These are phyloP conservation scores for Whalleya microplaca DNA, from an alignment of 2,329 filamentous ascomycete species.

Conservation along the genomic window DNA sequence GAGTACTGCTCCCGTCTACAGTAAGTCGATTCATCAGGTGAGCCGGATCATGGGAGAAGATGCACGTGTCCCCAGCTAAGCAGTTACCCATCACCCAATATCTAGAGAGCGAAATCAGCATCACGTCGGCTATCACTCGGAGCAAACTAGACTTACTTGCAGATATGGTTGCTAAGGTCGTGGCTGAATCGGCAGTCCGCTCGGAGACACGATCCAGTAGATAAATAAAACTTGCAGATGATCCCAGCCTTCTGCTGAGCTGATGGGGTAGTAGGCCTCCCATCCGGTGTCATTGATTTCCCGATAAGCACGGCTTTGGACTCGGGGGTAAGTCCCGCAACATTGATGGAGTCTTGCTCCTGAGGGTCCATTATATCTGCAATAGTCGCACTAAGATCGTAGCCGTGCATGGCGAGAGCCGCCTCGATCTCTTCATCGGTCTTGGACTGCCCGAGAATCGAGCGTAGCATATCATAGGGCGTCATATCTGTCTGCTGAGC, in stretches of 20 bases:
- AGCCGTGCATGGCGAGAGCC: conserved; percentile 86
- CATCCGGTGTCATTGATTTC: conserved; percentile 81
- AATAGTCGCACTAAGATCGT: conserved; percentile 91
- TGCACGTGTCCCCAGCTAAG: conserved; percentile 88
- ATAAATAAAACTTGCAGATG: conserved; percentile 96
- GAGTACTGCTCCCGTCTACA: conserved; percentile 69
- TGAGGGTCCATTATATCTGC: conserved; percentile 82
- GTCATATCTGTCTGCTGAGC: conserved; percentile 86
- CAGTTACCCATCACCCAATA: conserved; percentile 98
- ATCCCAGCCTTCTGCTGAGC: conserved; percentile 80
- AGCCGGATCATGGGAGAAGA: conserved; percentile 95
- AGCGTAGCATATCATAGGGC: conserved; percentile 95
- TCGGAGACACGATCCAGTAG: conserved; percentile 91
- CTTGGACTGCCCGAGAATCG: conserved; percentile 85
- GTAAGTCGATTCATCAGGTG: conserved; percentile 81
- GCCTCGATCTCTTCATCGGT: conserved; percentile 93
- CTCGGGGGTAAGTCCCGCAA: conserved; percentile 54
- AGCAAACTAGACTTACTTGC: conserved; percentile 74
- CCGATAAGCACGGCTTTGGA: conserved; percentile 77
- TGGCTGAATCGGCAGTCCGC: conserved; percentile 98
- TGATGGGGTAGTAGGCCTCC: conserved; percentile 76
- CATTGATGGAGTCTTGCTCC: conserved; percentile 51
- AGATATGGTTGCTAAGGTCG: conserved; percentile 92
- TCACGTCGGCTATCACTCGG: not conserved
- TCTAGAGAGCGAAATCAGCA: conserved; percentile 58